These are phyloP conservation scores for Phialophora macrospora DNA, from an alignment of 2,329 filamentous ascomycete genomes.

Conservation along the genomic window DNA sequence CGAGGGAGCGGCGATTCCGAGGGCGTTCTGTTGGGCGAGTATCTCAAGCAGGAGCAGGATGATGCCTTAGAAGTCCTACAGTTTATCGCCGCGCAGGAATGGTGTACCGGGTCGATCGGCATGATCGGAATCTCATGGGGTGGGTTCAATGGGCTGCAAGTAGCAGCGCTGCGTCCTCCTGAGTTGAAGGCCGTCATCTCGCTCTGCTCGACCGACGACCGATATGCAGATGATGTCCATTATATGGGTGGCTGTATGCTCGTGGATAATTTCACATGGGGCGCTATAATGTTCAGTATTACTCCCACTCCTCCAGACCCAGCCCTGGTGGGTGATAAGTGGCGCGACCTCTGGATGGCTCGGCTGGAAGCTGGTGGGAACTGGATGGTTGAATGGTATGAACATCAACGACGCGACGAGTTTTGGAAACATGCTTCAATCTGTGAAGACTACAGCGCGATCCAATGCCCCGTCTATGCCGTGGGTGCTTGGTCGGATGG, in stretches of 20 bases:
- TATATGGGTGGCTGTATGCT: not conserved
- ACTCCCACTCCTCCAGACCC: not conserved
- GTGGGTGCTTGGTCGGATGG: not conserved
- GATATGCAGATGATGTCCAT: slow-evolving; percentile 13
- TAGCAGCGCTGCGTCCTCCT: slow-evolving; percentile 14
- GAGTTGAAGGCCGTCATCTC: slow-evolving; percentile 22
- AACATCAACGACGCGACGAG: not conserved
- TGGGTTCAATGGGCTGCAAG: not conserved
- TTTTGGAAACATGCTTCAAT: not conserved
- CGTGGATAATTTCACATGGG: not conserved
- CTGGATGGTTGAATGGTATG: not conserved
- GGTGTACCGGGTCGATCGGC: not conserved
- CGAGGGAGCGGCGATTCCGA: slow-evolving; percentile 25
- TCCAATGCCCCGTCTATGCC: not conserved
- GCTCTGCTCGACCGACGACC: slow-evolving; percentile 24
- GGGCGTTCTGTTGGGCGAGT: slow-evolving; percentile 19
- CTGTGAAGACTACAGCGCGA: not conserved
- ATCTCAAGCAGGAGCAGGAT: not conserved
- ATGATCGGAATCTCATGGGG: not conserved
- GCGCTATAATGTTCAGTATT: not conserved
- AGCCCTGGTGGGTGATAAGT: not conserved
- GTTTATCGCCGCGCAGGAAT: not conserved
- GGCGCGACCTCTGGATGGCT: not conserved
- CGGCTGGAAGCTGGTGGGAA: not conserved
- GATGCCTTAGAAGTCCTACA: not conserved